These are phyloP conservation scores for Vitis vinifera DNA, from an alignment of 164 flowering plant genomes.

Conservation along the genomic window DNA sequence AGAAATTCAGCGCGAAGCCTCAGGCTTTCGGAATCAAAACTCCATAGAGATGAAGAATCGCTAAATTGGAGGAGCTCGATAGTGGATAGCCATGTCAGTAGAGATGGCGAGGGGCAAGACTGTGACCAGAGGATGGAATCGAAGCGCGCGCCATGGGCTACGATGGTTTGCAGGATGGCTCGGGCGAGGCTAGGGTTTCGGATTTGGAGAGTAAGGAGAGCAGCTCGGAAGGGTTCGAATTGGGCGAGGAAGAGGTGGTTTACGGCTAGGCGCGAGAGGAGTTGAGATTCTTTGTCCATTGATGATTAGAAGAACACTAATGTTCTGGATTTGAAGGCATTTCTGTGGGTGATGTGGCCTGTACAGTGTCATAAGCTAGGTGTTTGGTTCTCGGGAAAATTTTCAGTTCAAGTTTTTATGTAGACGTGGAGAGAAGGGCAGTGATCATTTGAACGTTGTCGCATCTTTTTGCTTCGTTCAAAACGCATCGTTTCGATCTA, in stretches of 20 bases:
- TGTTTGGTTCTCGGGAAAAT: too few relatives aligned
- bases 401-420: too few relatives aligned
- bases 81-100: constrained; percentile 65
- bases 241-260: constrained; percentile 88
- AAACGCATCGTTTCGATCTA: too few relatives aligned
- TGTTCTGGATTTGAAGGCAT: too few relatives aligned
- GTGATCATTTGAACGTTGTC: too few relatives aligned
- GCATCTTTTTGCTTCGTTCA: too few relatives aligned
- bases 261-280: constrained; percentile 65
- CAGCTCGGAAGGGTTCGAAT: constrained; percentile 86
- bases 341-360: too few relatives aligned
- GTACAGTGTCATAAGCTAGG: too few relatives aligned
- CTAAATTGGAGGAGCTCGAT: constrained; percentile 60
- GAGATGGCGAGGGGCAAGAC: constrained; percentile 66
- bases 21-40: constrained; percentile 48
- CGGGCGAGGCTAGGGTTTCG: constrained; percentile 63
- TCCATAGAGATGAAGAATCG: constrained; percentile 46
- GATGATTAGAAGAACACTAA: neutral
- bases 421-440: too few relatives aligned
- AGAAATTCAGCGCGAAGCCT: constrained; percentile 70
- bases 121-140: constrained; percentile 50
- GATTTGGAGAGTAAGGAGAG: constrained; percentile 55
- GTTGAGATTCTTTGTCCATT: constrained; percentile 71
- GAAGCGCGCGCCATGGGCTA: constrained; percentile 58
- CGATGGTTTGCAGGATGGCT: constrained; percentile 63